These are phyloP conservation scores for Agrocybe pediades DNA, from an alignment of 768 basidiomycete genomes.

Conservation along the genomic window DNA sequence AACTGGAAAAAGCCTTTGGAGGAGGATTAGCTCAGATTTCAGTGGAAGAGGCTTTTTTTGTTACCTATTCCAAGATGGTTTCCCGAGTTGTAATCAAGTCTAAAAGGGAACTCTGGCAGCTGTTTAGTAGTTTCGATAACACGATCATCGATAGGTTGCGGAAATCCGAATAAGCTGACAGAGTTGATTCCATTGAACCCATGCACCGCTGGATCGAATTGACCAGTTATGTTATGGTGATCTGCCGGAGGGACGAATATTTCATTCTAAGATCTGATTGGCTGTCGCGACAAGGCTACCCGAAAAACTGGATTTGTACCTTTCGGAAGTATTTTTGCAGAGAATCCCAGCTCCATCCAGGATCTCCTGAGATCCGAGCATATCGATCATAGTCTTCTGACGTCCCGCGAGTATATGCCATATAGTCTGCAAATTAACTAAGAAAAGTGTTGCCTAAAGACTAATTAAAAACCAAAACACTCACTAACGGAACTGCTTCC, in stretches of 20 bases:
- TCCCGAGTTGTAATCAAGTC: conserved; percentile 31
- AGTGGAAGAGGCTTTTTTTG: too few relatives aligned
- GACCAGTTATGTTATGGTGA: conserved; percentile 27
- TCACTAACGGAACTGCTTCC: conserved; percentile 24
- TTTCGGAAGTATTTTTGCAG: conserved; percentile 29
- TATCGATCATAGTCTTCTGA: conserved; percentile 55
- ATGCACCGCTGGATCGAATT: conserved; percentile 28
- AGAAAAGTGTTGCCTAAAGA: not conserved
- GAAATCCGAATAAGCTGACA: conserved; percentile 29
- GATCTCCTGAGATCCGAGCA: conserved; percentile 45
- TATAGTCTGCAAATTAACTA: conserved; percentile 13
- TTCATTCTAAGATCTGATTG: conserved; percentile 24
- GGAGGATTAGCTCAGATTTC: too few relatives aligned
- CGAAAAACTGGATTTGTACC: conserved; percentile 7
- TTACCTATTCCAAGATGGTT: conserved; percentile 32
- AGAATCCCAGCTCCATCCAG: conserved; percentile 44
- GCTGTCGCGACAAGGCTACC: not conserved
- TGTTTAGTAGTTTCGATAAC: conserved; percentile 35
- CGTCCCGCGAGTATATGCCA: conserved; percentile 32
- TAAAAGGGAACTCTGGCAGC: conserved; percentile 30
- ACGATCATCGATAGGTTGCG: conserved; percentile 26
- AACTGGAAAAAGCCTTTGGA: conserved; percentile 18
- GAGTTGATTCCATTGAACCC: conserved; percentile 13
- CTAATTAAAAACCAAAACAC: too few relatives aligned
- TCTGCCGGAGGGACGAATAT: conserved; percentile 25